Evolutionary conservation across 2,329 filamentous ascomycete genomes (phyloP).

Genomic region (Hymenoscyphus fraxineus): DNA sequence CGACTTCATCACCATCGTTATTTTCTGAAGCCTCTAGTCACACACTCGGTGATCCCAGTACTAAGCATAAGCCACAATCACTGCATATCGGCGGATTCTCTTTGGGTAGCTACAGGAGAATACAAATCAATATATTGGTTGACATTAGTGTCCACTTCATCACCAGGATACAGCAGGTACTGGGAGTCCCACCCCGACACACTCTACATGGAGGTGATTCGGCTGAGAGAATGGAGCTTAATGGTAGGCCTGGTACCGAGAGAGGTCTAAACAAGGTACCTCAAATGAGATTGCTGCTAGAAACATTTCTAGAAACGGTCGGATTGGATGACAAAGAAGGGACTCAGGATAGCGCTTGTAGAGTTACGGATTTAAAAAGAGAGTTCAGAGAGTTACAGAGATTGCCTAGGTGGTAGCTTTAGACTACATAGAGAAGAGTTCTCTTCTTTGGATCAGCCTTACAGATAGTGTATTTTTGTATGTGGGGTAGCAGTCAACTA

Average conservation of each 20-base stretch:
- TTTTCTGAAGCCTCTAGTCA: background rate
- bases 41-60: background rate
- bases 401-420: background rate
- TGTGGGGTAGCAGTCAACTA: too few species aligned
- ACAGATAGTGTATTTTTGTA: too few species aligned
- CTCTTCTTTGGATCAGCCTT: background rate
- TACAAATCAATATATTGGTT: constrained; percentile 5
- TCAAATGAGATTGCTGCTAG: constrained; percentile 2
- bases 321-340: background rate
- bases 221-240: background rate
- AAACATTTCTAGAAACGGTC: background rate
- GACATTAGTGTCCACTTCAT: constrained; percentile 7
- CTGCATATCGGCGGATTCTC: constrained; percentile 4
- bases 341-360: background rate
- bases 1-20: background rate
- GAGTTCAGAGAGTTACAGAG: constrained; percentile 1
- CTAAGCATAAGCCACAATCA: background rate
- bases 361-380: background rate
- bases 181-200: background rate
- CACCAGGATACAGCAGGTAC: background rate
- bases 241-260: background rate
- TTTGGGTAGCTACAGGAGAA: background rate
- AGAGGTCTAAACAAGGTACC: background rate
- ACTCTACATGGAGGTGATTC: background rate
- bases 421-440: background rate